Conservation (phyloP, 306 rosid genomes). For the Gillenia trifoliata region DNA sequence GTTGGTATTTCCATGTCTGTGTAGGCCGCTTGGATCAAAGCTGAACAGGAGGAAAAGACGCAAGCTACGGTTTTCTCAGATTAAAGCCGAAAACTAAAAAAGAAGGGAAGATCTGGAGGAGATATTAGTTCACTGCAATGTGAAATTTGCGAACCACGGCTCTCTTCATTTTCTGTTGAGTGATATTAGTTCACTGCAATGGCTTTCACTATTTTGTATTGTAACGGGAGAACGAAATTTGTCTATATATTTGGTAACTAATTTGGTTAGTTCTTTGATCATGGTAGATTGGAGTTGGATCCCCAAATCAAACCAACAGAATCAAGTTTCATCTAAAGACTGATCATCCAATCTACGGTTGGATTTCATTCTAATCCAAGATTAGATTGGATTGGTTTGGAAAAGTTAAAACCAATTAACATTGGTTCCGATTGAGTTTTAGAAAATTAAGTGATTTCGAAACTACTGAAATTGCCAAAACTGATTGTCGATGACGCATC, state of each 20-base stretch:
- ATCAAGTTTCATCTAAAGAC: not conserved
- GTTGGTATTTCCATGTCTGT: conserved; percentile 10
- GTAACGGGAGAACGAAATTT: not conserved
- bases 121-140: no score
- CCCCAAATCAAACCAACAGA: not conserved
- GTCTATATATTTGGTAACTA: not conserved
- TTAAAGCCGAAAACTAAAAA: not conserved
- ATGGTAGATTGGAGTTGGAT: not conserved
- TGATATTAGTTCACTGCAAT: no score
- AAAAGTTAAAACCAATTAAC: no score
- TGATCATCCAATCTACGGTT: not conserved
- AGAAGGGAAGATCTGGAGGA: not conserved
- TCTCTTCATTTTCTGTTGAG: not conserved
- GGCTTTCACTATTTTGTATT: not conserved
- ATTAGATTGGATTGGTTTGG: no score
- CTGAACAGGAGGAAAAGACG: conserved; percentile 75
- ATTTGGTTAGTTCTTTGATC: not conserved
- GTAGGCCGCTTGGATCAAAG: conserved; percentile 91
- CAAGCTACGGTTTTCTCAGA: conserved; percentile 21
- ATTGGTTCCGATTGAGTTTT: no score
- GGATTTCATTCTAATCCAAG: not conserved
- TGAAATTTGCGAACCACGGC: not conserved
- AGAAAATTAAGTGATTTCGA: no score
- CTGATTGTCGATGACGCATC: not conserved
- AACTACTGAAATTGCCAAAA: no score